Base-by-base conservation (phyloP, 768 basidiomycete genomes). In the Leccinum ochraceum region DNA sequence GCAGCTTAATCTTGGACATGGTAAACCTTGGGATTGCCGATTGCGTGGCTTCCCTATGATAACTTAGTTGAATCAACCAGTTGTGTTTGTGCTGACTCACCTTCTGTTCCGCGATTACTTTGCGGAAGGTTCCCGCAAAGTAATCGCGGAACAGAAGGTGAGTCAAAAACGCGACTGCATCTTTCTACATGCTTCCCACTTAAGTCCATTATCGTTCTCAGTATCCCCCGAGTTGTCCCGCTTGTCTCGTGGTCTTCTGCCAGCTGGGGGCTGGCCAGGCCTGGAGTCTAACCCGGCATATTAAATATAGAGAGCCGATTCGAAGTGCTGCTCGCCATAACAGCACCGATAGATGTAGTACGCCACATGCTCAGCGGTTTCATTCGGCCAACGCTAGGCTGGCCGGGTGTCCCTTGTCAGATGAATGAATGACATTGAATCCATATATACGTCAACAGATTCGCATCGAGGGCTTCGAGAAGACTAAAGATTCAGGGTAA, bases 291-390 rank as follows among this genome's bases (percentile, higher is more conserved):
- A 22, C 20, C 22, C 6, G 20, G 20, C 20, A 48, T 22, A 48
- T 14, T 22, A 48, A 10, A 89, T 61, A 73, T 79, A 60, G 82
- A 85, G 69, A 86, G 85, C 17, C 85, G 85, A 61, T 78, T 83
- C 44, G 76, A 85, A 67, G 83, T 85, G 62, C 77, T 84, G 50
- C 82, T 85, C 56, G 79, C 88, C 88, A 48, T 86, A 89, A 63
- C 88, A 34, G 89, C 89, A 26, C 34, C 82, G 2, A 30, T 16
- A 37, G 28, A 22, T 17, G 17, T 1, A 54, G 22, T 56, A 53
- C 16, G 24, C 14, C n/a, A 1, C 14, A 10, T 8, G 20, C 36
- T 37, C 32, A 34, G 32, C 32, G 32, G n/a, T n/a, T 32, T 57
- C 13, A 34, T 16, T 20, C 46, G n/a, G n/a, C 5, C 7, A 32